Conservation (phyloP, 2,329 filamentous ascomycete genomes). For the Alternaria gaisen region DNA sequence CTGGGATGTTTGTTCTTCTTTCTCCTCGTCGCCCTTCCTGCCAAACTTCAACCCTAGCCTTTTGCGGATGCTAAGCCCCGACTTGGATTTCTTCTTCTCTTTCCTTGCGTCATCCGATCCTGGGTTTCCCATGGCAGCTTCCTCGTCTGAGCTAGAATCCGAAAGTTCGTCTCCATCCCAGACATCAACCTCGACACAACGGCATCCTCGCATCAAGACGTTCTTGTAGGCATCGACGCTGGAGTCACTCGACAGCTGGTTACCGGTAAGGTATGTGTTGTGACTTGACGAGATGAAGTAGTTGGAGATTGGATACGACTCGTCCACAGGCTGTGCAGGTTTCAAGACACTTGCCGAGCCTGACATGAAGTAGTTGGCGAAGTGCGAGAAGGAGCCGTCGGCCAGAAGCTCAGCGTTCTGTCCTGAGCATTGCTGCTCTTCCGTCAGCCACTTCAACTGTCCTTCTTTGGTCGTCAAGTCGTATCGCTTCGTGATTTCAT, state of each 20-base stretch:
- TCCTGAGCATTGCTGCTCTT: constrained; percentile 40
- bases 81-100: constrained; percentile 41
- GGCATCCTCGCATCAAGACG: constrained; percentile 78
- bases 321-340: constrained; percentile 60
- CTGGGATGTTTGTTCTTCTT: constrained; percentile 18
- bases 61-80: constrained; percentile 44
- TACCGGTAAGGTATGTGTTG: constrained; percentile 90
- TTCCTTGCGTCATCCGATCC: constrained; percentile 31
- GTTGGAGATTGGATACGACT: constrained; percentile 76
- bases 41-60: constrained; percentile 47
- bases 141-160: constrained; percentile 51
- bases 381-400: constrained; percentile 44
- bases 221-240: constrained; percentile 81
- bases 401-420: constrained; percentile 37
- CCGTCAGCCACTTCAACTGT: constrained; percentile 39
- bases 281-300: constrained; percentile 96
- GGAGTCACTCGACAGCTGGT: constrained; percentile 81
- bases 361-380: constrained; percentile 58
- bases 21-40: constrained; percentile 38
- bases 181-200: constrained; percentile 94
- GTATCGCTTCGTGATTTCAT: constrained; percentile 42
- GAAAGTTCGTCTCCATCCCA: constrained; percentile 75
- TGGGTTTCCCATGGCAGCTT: constrained; percentile 32
- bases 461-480: constrained; percentile 45
- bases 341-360: constrained; percentile 57